Conservation (phyloP, 345 rosid species). For the Linum lewisii region DNA sequence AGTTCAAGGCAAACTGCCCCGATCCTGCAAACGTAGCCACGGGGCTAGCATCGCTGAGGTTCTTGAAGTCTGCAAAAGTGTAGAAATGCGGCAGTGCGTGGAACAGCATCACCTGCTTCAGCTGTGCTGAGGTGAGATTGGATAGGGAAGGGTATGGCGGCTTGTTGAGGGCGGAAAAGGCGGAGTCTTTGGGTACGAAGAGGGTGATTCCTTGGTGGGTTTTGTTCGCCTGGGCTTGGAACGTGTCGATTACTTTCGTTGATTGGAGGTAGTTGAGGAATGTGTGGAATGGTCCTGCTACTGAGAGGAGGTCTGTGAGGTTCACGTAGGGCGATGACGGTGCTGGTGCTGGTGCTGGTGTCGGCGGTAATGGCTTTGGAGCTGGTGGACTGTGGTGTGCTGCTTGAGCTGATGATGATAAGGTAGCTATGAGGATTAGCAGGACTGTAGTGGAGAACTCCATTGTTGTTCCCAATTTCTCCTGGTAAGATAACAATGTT, state of each 20-base stretch:
- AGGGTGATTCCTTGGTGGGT: constrained; percentile 79
- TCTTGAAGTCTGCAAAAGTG: constrained; percentile 65
- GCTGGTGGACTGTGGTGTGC: constrained; percentile 30
- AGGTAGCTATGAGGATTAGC: neutral
- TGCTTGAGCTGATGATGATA: neutral
- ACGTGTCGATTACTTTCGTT: constrained; percentile 67
- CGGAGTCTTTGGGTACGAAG: constrained; percentile 75
- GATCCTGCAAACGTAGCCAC: constrained; percentile 62
- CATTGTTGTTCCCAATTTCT: neutral
- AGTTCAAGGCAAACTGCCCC: constrained; percentile 43
- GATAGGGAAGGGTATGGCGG: constrained; percentile 36
- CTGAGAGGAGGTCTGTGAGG: constrained; percentile 62
- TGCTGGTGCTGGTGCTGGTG: constrained; percentile 77
- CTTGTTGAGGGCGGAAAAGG: constrained; percentile 59
- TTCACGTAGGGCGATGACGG: constrained; percentile 57
- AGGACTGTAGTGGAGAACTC: neutral
- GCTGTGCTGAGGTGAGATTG: constrained; percentile 62
- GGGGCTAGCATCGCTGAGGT: constrained; percentile 56
- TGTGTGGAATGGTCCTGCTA: constrained; percentile 75
- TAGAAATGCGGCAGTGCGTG: constrained; percentile 75
- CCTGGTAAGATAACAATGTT: constrained; percentile 16
- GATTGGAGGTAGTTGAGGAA: constrained; percentile 62
- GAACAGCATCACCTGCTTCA: constrained; percentile 67
- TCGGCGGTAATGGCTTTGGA: constrained; percentile 28
- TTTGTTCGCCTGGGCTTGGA: constrained; percentile 88